Base-by-base conservation (phyloP, 2,329 filamentous ascomycete species). In the Fusarium incarnatum region DNA sequence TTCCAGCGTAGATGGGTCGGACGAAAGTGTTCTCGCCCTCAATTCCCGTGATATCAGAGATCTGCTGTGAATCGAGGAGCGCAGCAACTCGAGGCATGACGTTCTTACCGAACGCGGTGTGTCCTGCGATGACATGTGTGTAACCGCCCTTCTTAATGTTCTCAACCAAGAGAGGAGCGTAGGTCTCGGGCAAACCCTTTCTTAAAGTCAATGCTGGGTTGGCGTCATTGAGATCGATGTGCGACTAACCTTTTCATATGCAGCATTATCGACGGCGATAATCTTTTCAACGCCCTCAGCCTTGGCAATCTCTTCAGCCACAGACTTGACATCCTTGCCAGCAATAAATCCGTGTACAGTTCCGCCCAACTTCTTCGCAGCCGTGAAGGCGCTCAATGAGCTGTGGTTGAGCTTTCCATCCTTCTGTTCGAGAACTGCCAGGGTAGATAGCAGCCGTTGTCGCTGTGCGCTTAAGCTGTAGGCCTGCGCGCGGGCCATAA, bases 101-200 rank as follows among this genome's bases (percentile, higher is more conserved):
- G 81, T 92, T 97, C 88, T 99, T 99, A 77, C 96, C 96, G 82
- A 99, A 99, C 2, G 96, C 94, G 25, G 94, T 96, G 84, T 98
- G 94, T 58, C 92, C 91, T 41, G 92, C 92, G 76, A 99, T 87
- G 70, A 99, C 88, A 79, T 99, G 96, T 66, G 94, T 97, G 81
- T 94, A 98, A 64, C 91, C 93, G 65, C 93, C 94, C 79, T 96
- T 96, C 84, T 97, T 97, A 82, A 98, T 95, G 81, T 98, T 99
- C 81, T 98, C 95, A 54, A 94, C 92, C 42, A 99, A 86, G 48
- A 99, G 85, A 59, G 94, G 92, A n/a, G 95, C 96, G 78, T 89
- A 98, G 85, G 93, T 98, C 83, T 99, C 96, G 55, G 96, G 90
- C 3, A 99, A 88, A 52, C 94, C 94, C 93, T 94, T 71, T 22